Base-by-base conservation (phyloP, 345 rosid genomes). In the Eucalyptus curtisii region DNA sequence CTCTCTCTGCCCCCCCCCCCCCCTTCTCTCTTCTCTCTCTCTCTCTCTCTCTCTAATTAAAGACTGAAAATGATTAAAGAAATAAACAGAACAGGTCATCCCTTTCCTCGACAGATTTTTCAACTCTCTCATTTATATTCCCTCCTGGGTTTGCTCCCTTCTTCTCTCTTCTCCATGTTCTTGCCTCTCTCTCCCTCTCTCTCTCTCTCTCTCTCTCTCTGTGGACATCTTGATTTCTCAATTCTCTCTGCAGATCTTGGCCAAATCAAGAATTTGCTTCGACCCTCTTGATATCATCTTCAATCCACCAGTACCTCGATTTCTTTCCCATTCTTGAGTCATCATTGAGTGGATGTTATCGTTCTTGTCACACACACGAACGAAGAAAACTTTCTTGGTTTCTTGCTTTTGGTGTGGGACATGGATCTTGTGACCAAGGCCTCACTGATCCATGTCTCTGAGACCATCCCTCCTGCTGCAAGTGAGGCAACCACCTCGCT, bases 401-500 rank as follows among this genome's bases (percentile, higher is more conserved):
- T 40, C 47, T 76, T 20, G 24, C 84, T 40, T 76, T 40, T 40
- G 14, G 45, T 17, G 80, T 24, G 64, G 71, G 15, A 50, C 37
- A 95, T 95, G 97, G 97, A 92, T 95, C 91, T 90, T 90, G 93
- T 76, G 14, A 87, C 87, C 64, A 90, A 86, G 86, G 57, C 87
- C 86, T 90, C 68, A 84, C 85, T 37, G 90, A 86, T 90, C 88
- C 92, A 76, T 44, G 89, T 66, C 76, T 88, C 91, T 19, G 89
- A 90, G 53, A 81, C 94, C 82, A 33, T 96, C 20, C 95, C 95
- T 50, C 40, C 90, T 8, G 12, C 89, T 44, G 81, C 82, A 52
- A 92, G 92, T 8, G 90, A 61, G 45, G 84, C 66, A 76, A 86
- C 94, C n/a, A 85, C 87, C 88, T 86, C 90, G n/a, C 87, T 82